Percentiles rank a stretch among this genome's conserved stretches.
These are phyloP conservation scores for Mycosarcoma maydis DNA, from an alignment of 1,284 basidiomycete genomes.

Conservation along the genomic window DNA sequence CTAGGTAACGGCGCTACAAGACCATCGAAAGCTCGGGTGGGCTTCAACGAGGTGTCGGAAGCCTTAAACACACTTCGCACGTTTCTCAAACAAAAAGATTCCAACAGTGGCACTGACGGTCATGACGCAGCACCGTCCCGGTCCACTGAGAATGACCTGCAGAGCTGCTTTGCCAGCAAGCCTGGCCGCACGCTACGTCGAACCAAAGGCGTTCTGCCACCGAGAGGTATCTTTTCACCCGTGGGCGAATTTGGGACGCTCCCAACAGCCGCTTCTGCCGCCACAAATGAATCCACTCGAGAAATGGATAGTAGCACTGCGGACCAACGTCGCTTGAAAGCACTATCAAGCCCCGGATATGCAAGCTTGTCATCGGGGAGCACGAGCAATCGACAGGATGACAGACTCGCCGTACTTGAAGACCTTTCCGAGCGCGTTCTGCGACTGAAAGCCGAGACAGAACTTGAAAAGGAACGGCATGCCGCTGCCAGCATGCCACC, in stretches of 20 bases:
- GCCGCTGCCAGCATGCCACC: slow-evolving; percentile 33
- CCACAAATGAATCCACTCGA: neutral
- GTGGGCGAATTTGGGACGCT: slow-evolving; percentile 22
- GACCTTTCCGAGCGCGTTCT: slow-evolving; percentile 29
- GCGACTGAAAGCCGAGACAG: slow-evolving; percentile 25
- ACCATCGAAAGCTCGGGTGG: slow-evolving; percentile 4
- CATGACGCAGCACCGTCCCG: neutral
- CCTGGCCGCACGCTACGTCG: slow-evolving; percentile 16
- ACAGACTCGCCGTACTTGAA: slow-evolving; percentile 32
- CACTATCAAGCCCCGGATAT: too few relatives aligned
- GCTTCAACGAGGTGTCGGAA: slow-evolving; percentile 24
- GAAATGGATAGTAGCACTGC: too few relatives aligned
- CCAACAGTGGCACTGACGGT: neutral
- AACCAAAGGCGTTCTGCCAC: slow-evolving; percentile 17
- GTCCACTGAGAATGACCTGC: neutral
- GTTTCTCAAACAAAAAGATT: slow-evolving; percentile 24
- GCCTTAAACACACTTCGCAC: slow-evolving; percentile 24
- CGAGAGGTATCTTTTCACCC: slow-evolving; percentile 5
- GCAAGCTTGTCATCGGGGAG: neutral
- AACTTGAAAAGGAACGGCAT: slow-evolving; percentile 13
- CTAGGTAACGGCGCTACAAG: too few relatives aligned
- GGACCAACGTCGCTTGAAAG: too few relatives aligned
- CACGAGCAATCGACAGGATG: slow-evolving; percentile 5
- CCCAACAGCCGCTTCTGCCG: slow-evolving; percentile 2
- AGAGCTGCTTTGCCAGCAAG: slow-evolving; percentile 1